A percentile compares a stretch with the other conserved stretches of the same genome.
Evolutionary conservation across 2,329 filamentous ascomycete species (phyloP).

Genomic region (Rhynchosporium secalis): DNA sequence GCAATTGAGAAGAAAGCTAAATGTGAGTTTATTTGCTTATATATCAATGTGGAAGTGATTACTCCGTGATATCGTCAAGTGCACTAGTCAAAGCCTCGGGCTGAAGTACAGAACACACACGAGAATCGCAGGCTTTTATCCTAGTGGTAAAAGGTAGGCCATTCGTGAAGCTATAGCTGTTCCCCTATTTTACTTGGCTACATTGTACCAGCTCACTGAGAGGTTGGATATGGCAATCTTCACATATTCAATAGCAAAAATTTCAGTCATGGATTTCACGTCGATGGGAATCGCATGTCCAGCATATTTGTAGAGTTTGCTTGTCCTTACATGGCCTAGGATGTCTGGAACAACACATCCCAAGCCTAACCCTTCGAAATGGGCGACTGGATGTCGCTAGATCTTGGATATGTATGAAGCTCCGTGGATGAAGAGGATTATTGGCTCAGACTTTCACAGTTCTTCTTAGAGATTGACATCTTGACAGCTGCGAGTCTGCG

Average conservation of each 20-base stretch:
- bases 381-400: background rate
- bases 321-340: background rate
- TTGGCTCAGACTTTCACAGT: background rate
- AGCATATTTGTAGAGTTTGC: background rate
- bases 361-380: constrained; percentile 2
- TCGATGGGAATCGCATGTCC: background rate
- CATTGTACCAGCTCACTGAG: too few species aligned
- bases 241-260: background rate
- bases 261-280: constrained; percentile 2
- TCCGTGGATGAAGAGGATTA: constrained; percentile 1
- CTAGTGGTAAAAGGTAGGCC: background rate
- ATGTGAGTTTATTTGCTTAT: too few species aligned
- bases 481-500: too few species aligned
- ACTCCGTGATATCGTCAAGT: background rate
- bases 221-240: background rate
- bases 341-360: constrained; percentile 4
- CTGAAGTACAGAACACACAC: constrained; percentile 1
- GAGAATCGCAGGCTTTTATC: background rate
- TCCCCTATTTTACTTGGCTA: background rate
- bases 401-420: background rate
- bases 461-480: too few species aligned
- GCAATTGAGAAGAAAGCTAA: too few species aligned
- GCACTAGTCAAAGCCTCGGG: background rate
- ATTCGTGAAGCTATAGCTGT: background rate
- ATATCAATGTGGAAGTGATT: background rate